Conservation (phyloP, 352 stramenopile species). For the Phytophthora aleatoria region DNA sequence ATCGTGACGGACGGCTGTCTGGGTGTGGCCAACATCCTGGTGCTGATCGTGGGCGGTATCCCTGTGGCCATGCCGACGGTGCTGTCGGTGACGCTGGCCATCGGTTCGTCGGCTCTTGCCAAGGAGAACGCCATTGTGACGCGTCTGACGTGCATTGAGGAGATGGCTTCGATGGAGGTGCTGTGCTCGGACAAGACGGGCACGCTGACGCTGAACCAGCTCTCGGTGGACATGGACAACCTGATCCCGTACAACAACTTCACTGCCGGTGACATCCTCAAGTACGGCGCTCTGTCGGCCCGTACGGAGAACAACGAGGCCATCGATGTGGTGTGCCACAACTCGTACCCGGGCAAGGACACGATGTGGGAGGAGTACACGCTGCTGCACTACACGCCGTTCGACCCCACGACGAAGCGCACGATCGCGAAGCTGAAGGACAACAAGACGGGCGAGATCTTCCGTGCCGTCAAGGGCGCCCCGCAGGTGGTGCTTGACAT, state of each 20-base stretch:
- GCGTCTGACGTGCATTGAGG: constrained; percentile 91
- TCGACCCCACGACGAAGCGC: constrained; percentile 88
- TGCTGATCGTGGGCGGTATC: constrained; percentile 93
- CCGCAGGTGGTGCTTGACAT: constrained; percentile 92
- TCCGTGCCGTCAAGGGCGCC: constrained; percentile 93
- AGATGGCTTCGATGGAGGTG: constrained; percentile 92
- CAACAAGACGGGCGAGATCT: constrained; percentile 80
- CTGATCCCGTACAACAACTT: constrained; percentile 80
- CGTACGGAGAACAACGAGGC: constrained; percentile 81
- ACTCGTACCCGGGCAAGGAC: constrained; percentile 81
- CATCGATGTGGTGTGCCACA: constrained; percentile 75
- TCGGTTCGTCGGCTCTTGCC: constrained; percentile 88
- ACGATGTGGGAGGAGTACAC: constrained; percentile 82
- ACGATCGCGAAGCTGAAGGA: constrained; percentile 91
- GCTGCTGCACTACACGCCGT: constrained; percentile 81
- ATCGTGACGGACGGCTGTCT: constrained; percentile 75
- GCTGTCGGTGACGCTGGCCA: constrained; percentile 90
- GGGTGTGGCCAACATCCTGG: constrained; percentile 75
- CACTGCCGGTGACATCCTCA: constrained; percentile 58
- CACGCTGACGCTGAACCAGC: constrained; percentile 95
- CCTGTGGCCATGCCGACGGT: constrained; percentile 95
- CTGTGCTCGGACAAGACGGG: constrained; percentile 96
- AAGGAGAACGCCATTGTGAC: constrained; percentile 94
- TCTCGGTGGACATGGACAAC: constrained; percentile 93
- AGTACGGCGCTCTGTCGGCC: constrained; percentile 61